A percentile compares a stretch with the other conserved stretches of the same genome.
Conservation (phyloP, 176 grass and related monocot genomes). For the Areca catechu region DNA sequence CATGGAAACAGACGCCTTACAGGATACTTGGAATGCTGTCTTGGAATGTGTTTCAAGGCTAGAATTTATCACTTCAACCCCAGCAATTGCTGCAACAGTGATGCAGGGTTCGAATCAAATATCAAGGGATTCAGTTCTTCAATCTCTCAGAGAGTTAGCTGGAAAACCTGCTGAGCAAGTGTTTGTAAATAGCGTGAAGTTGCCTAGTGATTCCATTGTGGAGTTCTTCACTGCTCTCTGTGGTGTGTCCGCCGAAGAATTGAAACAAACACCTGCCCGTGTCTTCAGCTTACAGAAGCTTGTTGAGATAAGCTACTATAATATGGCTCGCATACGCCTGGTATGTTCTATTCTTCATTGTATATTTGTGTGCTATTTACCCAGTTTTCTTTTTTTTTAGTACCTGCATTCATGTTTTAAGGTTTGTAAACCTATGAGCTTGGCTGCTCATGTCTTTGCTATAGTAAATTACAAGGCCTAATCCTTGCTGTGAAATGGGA, state of each 20-base stretch:
- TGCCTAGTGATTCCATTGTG: slow-evolving; percentile 94
- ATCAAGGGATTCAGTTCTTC: slow-evolving; percentile 83
- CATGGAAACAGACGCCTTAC: slow-evolving; percentile 79
- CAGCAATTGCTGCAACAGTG: slow-evolving; percentile 77
- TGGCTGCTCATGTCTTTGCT: too few relatives aligned
- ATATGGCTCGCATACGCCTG: slow-evolving; percentile 97
- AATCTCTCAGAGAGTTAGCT: slow-evolving; percentile 74
- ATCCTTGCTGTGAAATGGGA: too few relatives aligned
- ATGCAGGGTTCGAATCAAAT: slow-evolving; percentile 99
- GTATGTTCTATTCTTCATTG: slow-evolving; percentile 34
- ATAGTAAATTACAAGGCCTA: too few relatives aligned
- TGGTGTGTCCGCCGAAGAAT: slow-evolving; percentile 85
- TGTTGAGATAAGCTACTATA: slow-evolving; percentile 99
- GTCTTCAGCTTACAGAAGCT: slow-evolving; percentile 99
- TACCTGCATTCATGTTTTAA: too few relatives aligned
- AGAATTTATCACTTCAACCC: slow-evolving; percentile 82
- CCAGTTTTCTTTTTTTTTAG: too few relatives aligned
- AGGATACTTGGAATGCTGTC: slow-evolving; percentile 99
- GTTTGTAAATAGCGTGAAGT: slow-evolving; percentile 90
- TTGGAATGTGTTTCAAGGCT: slow-evolving; percentile 98
- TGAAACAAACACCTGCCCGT: slow-evolving; percentile 90
- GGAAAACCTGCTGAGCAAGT: slow-evolving; percentile 96
- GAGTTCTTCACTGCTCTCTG: slow-evolving; percentile 94
- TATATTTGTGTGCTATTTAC: too few relatives aligned
- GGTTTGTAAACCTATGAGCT: too few relatives aligned